Percentiles rank a stretch among this genome's conserved stretches.
phyloP scores from a whole-genome alignment of 345 rosid species.

The Fremontodendron californicum region DNA sequence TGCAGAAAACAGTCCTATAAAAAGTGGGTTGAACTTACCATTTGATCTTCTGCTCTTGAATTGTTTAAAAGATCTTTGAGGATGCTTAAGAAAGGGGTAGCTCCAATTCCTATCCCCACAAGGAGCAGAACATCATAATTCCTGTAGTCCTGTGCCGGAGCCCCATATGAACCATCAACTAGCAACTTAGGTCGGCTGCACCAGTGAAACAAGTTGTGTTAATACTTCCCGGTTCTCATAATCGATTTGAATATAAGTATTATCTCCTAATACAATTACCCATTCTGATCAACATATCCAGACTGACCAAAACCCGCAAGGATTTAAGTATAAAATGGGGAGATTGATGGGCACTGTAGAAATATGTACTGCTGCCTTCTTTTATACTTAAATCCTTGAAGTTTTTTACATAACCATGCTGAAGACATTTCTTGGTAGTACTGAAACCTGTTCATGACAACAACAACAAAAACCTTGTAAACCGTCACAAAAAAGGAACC shows the following conservation, averaged over 20 bases:
- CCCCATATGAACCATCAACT: conserved; percentile 94
- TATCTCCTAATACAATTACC: conserved; percentile 30
- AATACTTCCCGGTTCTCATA: background rate
- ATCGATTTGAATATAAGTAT: too few species aligned
- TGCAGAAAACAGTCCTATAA: background rate
- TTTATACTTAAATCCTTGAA: conserved; percentile 80
- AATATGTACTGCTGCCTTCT: conserved; percentile 97
- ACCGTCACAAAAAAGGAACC: too few species aligned
- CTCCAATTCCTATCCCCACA: conserved; percentile 93
- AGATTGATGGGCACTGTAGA: conserved; percentile 76
- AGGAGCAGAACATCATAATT: conserved; percentile 92
- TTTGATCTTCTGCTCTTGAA: conserved; percentile 65
- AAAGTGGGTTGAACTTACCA: conserved; percentile 33
- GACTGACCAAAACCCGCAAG: conserved; percentile 44
- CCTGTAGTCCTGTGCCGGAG: conserved; percentile 93
- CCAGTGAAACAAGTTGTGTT: background rate
- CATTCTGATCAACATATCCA: conserved; percentile 32
- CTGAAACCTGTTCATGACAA: conserved; percentile 59
- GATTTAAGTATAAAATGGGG: conserved; percentile 63
- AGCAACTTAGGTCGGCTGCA: conserved; percentile 71
- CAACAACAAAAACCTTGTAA: conserved; percentile 5
- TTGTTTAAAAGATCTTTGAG: conserved; percentile 75
- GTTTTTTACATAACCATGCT: conserved; percentile 51
- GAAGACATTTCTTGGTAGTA: conserved; percentile 72
- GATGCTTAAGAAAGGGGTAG: conserved; percentile 96